Percentiles rank a stretch among this genome's conserved stretches.
phyloP scores from a whole-genome alignment of 225 moss, liverwort and hornwort species.

The Physcomitrellopsis africana region DNA sequence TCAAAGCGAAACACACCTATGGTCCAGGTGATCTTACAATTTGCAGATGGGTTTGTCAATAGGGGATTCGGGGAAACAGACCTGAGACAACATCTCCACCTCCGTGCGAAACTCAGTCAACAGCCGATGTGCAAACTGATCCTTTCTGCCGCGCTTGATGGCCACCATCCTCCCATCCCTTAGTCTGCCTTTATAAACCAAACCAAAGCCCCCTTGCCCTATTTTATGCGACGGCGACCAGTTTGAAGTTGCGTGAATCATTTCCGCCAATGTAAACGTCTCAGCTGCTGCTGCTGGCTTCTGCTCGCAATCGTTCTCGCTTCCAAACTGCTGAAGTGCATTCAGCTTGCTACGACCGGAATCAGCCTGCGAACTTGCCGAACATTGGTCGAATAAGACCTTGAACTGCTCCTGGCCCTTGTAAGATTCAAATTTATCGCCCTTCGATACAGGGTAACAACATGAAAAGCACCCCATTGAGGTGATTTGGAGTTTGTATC shows the following conservation, averaged over 20 bases:
- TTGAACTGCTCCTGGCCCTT: conserved; percentile 51
- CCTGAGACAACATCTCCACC: conserved; percentile 84
- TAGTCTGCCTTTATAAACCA: conserved; percentile 65
- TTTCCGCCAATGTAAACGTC: conserved; percentile 59
- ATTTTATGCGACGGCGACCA: conserved; percentile 66
- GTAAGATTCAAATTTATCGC: conserved; percentile 32
- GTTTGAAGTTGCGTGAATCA: conserved; percentile 59
- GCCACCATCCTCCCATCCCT: conserved; percentile 64
- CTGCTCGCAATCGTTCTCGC: conserved; percentile 12
- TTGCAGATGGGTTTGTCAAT: neutral
- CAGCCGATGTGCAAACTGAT: conserved; percentile 60
- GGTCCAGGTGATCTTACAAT: neutral
- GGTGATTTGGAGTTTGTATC: conserved; percentile 14
- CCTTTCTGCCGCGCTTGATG: conserved; percentile 66
- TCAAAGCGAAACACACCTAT: neutral
- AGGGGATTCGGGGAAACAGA: conserved; percentile 6
- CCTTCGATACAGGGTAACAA: conserved; percentile 31
- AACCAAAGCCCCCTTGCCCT: conserved; percentile 70
- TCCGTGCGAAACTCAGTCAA: conserved; percentile 80
- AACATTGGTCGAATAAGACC: conserved; percentile 40
- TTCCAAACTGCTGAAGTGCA: conserved; percentile 41
- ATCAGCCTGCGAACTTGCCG: conserved; percentile 32
- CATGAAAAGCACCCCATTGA: conserved; percentile 36
- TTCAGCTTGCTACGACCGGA: conserved; percentile 26
- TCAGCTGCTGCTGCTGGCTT: conserved; percentile 40